phyloP scores from a whole-genome alignment of 495 filamentous ascomycete genomes.

The Xylaria castorea region DNA sequence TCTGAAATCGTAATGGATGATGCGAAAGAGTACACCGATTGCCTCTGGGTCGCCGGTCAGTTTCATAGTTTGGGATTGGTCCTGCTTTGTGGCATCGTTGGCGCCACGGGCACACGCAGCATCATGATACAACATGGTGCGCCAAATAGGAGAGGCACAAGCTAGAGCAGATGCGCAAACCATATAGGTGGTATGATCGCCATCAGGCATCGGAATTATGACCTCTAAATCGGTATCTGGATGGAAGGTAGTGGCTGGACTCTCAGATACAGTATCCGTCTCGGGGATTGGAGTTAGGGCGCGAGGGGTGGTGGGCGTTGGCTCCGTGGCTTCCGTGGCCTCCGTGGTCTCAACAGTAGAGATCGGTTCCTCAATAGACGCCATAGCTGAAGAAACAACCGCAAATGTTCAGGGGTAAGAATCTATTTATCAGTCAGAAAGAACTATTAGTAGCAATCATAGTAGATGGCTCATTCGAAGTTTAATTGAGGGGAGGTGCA shows the following conservation, averaged over 20 bases:
- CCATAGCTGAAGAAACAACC: background rate
- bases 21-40: constrained; percentile 21
- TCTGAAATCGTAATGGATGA: constrained; percentile 29
- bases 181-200: constrained; percentile 11
- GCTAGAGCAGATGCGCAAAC: constrained; percentile 23
- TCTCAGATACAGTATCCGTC: background rate
- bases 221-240: constrained; percentile 17
- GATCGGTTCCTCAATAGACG: background rate
- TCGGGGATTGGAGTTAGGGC: constrained; percentile 14
- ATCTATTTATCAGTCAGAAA: background rate
- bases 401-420: background rate
- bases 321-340: background rate
- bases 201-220: background rate
- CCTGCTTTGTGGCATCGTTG: background rate
- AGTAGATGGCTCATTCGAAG: background rate
- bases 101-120: no score
- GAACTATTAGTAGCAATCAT: background rate
- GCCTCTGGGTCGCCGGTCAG: constrained; percentile 21
- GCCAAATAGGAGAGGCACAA: constrained; percentile 28
- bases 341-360: background rate
- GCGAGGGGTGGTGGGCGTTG: background rate
- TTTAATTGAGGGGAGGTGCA: background rate
- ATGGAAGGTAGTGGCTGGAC: background rate
- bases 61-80: background rate
- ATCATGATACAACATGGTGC: constrained; percentile 6